Percentiles rank a stretch among this genome's conserved stretches.
phyloP scores from a whole-genome alignment of 495 filamentous ascomycete species.

The Aspergillus funiculosus region DNA sequence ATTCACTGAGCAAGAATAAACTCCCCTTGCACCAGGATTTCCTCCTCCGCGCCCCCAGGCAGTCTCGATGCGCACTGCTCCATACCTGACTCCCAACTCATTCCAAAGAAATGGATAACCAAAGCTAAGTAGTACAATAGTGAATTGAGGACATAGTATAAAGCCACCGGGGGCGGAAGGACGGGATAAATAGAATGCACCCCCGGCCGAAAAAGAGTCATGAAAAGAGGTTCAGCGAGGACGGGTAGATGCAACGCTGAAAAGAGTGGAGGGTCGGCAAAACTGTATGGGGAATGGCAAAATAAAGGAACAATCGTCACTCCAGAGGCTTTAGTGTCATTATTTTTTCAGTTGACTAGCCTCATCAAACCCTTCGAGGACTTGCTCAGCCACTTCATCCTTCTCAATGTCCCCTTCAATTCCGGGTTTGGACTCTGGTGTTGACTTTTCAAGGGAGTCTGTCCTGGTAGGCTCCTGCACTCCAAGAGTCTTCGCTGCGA shows the following conservation, averaged over 20 bases:
- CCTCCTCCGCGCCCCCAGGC: background rate
- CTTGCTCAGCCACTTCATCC: conserved; percentile 43
- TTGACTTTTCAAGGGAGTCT: background rate
- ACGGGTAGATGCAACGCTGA: background rate
- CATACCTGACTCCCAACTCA: conserved; percentile 1
- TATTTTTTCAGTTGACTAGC: conserved; percentile 38
- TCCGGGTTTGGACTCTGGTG: conserved; percentile 11
- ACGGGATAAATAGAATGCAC: background rate
- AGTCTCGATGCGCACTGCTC: background rate
- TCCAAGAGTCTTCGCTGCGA: conserved; percentile 51
- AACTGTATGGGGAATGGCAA: conserved; percentile 9
- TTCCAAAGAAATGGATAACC: conserved; percentile 4
- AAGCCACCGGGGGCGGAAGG: background rate
- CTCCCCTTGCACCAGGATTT: background rate
- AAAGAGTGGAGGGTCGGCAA: background rate
- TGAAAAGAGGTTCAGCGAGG: background rate
- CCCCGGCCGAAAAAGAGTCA: conserved; percentile 10
- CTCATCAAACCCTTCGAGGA: conserved; percentile 51
- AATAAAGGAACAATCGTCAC: conserved; percentile 1
- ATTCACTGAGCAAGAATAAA: conserved; percentile 2
- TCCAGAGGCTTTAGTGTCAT: conserved; percentile 3
- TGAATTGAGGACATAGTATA: background rate
- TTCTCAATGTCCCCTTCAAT: conserved; percentile 14
- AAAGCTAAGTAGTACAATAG: conserved; percentile 6
- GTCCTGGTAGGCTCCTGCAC: conserved; percentile 15